Percentiles rank a stretch among this genome's conserved stretches.
These are phyloP conservation scores for Starmerella potacharoeniae DNA, from an alignment of 805 yeast genomes.

Conservation along the genomic window DNA sequence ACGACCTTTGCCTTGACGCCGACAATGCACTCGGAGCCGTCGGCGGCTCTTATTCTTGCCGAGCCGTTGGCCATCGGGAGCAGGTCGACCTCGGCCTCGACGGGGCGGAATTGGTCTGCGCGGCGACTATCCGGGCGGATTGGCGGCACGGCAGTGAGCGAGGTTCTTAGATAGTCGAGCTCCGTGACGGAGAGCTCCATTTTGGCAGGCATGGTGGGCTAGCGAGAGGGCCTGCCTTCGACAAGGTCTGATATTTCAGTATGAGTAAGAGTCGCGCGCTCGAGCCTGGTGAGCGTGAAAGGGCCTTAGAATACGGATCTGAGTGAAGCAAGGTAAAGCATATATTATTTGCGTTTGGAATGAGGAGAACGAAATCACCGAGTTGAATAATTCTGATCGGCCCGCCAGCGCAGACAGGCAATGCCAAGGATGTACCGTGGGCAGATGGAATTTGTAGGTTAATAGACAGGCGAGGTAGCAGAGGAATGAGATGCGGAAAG, in stretches of 20 bases:
- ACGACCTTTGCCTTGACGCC: constrained; percentile 83
- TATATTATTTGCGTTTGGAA: too few species aligned
- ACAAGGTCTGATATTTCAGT: not conserved
- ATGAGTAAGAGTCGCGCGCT: not conserved
- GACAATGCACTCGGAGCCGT: constrained; percentile 88
- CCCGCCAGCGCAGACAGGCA: too few species aligned
- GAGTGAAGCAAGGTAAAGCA: too few species aligned
- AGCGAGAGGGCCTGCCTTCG: not conserved
- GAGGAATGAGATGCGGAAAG: too few species aligned
- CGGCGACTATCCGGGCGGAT: constrained; percentile 80
- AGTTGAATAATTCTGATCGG: too few species aligned
- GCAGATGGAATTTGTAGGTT: too few species aligned
- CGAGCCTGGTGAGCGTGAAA: too few species aligned
- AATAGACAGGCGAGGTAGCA: too few species aligned
- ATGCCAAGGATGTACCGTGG: too few species aligned
- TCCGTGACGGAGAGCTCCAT: constrained; percentile 33
- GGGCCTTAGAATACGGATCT: too few species aligned
- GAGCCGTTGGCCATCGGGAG: constrained; percentile 88
- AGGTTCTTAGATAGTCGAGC: constrained; percentile 55
- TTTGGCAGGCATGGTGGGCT: not conserved
- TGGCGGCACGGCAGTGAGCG: constrained; percentile 48
- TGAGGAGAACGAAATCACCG: too few species aligned
- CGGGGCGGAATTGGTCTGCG: constrained; percentile 65
- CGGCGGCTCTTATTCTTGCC: constrained; percentile 70
- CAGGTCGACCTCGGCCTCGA: constrained; percentile 71